A percentile compares a stretch with the other conserved stretches of the same genome.
Evolutionary conservation across 2,329 filamentous ascomycete species (phyloP).

Genomic region (Colletotrichum cuscutae): DNA sequence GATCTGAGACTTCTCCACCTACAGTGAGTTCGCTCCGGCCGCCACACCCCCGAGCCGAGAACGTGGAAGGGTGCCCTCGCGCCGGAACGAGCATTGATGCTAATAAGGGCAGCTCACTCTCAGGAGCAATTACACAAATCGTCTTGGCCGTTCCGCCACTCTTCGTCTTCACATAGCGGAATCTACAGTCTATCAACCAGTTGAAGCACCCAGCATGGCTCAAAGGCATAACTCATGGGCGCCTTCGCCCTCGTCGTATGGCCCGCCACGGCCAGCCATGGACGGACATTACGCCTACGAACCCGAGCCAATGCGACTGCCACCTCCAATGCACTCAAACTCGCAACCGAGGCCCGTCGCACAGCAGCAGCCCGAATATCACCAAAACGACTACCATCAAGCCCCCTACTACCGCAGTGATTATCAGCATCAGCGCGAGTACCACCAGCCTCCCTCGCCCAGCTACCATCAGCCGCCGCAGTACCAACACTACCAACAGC

Average conservation of each 20-base stretch:
- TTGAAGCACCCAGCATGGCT: conserved; percentile 47
- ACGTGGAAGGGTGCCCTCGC: conserved; percentile 21
- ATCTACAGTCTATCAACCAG: conserved; percentile 39
- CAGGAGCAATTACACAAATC: background rate
- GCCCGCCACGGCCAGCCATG: conserved; percentile 40
- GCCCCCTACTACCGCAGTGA: background rate
- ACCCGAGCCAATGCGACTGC: conserved; percentile 40
- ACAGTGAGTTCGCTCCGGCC: conserved; percentile 26
- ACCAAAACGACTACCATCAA: background rate
- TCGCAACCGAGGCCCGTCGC: conserved; percentile 16
- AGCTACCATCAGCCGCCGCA: conserved; percentile 36
- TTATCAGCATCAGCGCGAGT: conserved; percentile 20
- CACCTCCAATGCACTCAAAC: conserved; percentile 39
- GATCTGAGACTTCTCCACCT: conserved; percentile 31
- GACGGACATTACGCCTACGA: conserved; percentile 40
- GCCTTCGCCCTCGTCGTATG: conserved; percentile 38
- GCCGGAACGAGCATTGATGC: conserved; percentile 28
- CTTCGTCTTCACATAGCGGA: conserved; percentile 45
- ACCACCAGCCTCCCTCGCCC: conserved; percentile 37
- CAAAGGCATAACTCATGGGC: conserved; percentile 45
- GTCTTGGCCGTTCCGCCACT: background rate
- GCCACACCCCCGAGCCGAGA: conserved; percentile 32
- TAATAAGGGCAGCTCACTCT: conserved; percentile 10
- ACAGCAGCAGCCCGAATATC: conserved; percentile 20
- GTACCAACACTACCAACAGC: conserved; percentile 35